These are phyloP conservation scores for Mortierella sp. DNA, from an alignment of 371 early-diverging fungal genomes.

Conservation along the genomic window DNA sequence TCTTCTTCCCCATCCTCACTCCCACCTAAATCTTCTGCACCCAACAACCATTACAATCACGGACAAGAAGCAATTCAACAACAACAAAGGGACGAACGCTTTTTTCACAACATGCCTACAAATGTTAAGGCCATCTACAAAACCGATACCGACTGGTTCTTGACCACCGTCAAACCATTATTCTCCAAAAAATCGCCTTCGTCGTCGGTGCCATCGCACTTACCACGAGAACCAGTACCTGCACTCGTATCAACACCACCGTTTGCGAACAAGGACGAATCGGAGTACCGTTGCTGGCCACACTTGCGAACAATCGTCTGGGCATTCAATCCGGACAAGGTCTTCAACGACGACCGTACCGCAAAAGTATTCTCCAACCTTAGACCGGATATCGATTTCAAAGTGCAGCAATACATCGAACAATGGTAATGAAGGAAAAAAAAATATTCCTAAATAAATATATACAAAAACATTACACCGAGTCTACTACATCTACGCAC, in stretches of 20 bases:
- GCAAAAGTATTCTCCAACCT: not conserved
- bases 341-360: not conserved
- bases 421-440: not conserved
- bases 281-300: slow-evolving; percentile 13
- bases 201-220: not conserved
- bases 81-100: not conserved
- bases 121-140: not conserved
- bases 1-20: not conserved
- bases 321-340: not conserved
- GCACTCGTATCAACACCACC: not conserved
- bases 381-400: slow-evolving; percentile 19
- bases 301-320: not conserved
- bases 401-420: not conserved
- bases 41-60: not conserved
- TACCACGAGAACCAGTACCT: not conserved
- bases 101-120: not conserved
- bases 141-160: slow-evolving; percentile 14
- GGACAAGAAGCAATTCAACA: not conserved
- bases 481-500: not conserved
- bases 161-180: not conserved
- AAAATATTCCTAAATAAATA: not conserved
- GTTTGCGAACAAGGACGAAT: not conserved
- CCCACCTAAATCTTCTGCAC: not conserved
- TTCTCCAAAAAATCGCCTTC: not conserved
- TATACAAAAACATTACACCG: not conserved